Percentiles rank a stretch among this genome's conserved stretches.
These are phyloP conservation scores for Triticum monococcum DNA, from an alignment of 176 grass and related monocot species.

Conservation along the genomic window DNA sequence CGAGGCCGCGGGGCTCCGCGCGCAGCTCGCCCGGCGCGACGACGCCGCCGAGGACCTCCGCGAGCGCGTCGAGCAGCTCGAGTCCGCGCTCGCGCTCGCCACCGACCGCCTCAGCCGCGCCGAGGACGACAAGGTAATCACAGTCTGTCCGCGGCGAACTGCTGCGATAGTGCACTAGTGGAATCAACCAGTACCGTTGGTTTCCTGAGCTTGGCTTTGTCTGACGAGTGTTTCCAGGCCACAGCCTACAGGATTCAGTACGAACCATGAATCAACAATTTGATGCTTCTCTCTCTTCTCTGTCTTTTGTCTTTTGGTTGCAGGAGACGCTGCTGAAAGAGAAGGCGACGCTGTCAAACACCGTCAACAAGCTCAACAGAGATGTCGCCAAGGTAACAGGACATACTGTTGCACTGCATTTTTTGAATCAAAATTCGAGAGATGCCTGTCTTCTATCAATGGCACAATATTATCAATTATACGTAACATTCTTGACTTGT, in stretches of 20 bases:
- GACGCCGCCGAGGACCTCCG: slow-evolving; percentile 67
- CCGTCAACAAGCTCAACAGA: slow-evolving; percentile 71
- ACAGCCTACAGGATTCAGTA: no score
- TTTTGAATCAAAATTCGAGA: no score
- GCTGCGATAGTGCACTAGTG: no score
- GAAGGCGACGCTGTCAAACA: slow-evolving; percentile 60
- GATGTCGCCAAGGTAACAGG: slow-evolving; percentile 76
- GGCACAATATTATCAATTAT: no score
- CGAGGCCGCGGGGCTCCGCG: slow-evolving; percentile 48
- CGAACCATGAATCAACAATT: no score
- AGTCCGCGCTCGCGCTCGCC: slow-evolving; percentile 51
- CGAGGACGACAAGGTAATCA: slow-evolving; percentile 65
- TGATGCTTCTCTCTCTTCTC: no score
- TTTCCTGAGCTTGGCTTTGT: background rate
- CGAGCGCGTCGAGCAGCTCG: slow-evolving; percentile 71
- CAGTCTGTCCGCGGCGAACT: background rate
- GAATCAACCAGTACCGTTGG: no score
- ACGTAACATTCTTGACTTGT: no score
- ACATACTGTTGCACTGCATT: no score
- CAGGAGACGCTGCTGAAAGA: slow-evolving; percentile 78
- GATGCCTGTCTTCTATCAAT: no score
- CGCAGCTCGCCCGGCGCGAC: slow-evolving; percentile 61
- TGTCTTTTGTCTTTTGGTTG: background rate
- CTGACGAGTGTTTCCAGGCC: background rate
- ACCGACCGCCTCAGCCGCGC: slow-evolving; percentile 50